These are phyloP conservation scores for Xylaria sp. DNA, from an alignment of 2,329 filamentous ascomycete species.

Conservation along the genomic window DNA sequence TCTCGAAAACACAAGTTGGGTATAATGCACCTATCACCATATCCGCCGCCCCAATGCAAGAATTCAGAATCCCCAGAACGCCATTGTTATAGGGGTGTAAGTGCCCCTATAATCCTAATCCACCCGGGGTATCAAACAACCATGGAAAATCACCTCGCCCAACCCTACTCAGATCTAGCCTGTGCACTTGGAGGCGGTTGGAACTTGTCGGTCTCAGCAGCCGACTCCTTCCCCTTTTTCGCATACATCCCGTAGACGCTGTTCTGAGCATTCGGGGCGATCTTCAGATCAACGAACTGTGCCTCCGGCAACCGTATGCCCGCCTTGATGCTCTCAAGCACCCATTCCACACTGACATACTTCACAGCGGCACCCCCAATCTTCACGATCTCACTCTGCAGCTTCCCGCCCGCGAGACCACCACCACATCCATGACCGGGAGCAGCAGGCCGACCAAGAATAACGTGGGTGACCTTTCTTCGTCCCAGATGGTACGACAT, in stretches of 20 bases:
- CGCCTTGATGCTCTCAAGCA: slow-evolving; percentile 74
- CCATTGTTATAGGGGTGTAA: slow-evolving; percentile 6
- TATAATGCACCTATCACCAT: neutral
- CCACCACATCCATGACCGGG: slow-evolving; percentile 41
- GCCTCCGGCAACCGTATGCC: slow-evolving; percentile 71
- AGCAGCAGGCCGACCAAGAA: slow-evolving; percentile 58
- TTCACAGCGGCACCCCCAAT: slow-evolving; percentile 65
- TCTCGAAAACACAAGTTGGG: neutral
- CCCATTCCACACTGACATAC: slow-evolving; percentile 79
- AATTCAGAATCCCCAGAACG: neutral
- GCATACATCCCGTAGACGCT: slow-evolving; percentile 55
- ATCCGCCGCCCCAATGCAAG: neutral
- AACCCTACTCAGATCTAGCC: slow-evolving; percentile 1
- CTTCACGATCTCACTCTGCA: slow-evolving; percentile 71
- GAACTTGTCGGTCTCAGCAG: neutral
- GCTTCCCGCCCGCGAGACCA: slow-evolving; percentile 69
- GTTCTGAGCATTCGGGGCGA: slow-evolving; percentile 56
- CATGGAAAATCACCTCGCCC: neutral
- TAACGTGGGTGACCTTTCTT: slow-evolving; percentile 76
- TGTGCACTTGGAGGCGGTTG: slow-evolving; percentile 16
- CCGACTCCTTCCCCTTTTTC: slow-evolving; percentile 21
- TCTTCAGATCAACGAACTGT: slow-evolving; percentile 59
- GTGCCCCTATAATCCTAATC: slow-evolving; percentile 1
- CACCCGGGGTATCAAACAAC: neutral
- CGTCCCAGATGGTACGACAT: slow-evolving; percentile 67